Evolutionary conservation across 1,284 basidiomycete genomes (phyloP), one percentile per base, ranked within the genome.

Genomic region (Cutaneotrichosporon mucoides): DNA sequence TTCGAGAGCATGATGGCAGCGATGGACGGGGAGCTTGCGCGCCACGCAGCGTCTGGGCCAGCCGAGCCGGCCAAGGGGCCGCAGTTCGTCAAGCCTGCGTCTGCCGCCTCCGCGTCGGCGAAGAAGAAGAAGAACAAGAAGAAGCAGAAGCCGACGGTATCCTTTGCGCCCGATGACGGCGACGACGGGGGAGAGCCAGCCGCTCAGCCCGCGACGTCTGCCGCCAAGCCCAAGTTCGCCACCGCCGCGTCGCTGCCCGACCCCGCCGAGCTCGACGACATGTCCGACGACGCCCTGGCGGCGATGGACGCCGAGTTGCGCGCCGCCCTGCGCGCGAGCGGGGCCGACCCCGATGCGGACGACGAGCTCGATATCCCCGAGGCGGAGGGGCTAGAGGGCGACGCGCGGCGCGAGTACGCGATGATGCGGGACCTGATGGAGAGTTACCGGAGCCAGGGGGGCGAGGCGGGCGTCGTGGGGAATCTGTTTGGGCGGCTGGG

Each of bases 1-100:
- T 97, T 97, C 66, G 94, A 98, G 70, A 84, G 87, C 6, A 88
- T 97, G 43, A 97, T 97, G 94, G 84, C 86, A 69, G 91, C 91
- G 2, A 91, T 97, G 88, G 94, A 98, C 67, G 83, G 81, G 15
- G 90, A 94, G 68, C 81, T 96, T 12, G 80, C 80, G 51, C 63
- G 67, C 36, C 58, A 61, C 16, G 65, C 64, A 53, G 37, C 43
- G 6, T 35, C 45, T 5, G 41, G 43, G 43, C 50, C 16, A 11
- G 35, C 49, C 38, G 37, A 44, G 37, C 24, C 48, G 55, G 33
- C 48, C 53, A 55, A 47, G n/a, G 38, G 34, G 7, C 52, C 48
- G 42, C 15, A n/a, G 43, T 47, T 47, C 33, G 38, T 12, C 7
- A 55, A 47, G 44, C 44, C 44, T 15, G 15, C 36, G 4, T 12